Percentiles rank a stretch among this genome's conserved stretches.
phyloP scores from a whole-genome alignment of 345 rosid species.

The Lenwebbia sp. region DNA sequence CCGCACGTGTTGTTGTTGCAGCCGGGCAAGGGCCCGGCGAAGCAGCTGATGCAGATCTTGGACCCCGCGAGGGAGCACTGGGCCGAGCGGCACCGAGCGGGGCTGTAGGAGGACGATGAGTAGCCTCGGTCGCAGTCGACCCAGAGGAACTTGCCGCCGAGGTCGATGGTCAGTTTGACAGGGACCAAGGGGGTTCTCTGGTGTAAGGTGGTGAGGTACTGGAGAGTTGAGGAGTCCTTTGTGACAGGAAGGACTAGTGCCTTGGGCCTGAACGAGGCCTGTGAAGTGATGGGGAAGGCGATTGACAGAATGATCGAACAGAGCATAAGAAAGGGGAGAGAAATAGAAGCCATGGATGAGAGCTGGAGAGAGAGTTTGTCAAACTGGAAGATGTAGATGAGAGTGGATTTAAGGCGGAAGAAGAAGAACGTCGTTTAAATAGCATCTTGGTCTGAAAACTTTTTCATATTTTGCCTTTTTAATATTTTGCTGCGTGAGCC shows the following conservation, averaged over 20 bases:
- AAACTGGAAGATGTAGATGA: background rate
- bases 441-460: background rate
- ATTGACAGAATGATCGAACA: background rate
- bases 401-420: background rate
- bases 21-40: conserved; percentile 23
- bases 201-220: conserved; percentile 16
- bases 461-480: background rate
- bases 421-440: background rate
- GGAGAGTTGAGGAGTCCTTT: conserved; percentile 24
- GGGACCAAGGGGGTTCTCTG: conserved; percentile 31
- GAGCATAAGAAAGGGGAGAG: background rate
- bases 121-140: conserved; percentile 31
- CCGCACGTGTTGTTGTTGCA: conserved; percentile 40
- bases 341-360: background rate
- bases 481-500: background rate
- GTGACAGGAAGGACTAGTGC: conserved; percentile 28
- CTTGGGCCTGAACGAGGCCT: conserved; percentile 23
- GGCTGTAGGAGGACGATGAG: conserved; percentile 28
- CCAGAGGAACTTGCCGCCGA: conserved; percentile 39
- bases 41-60: conserved; percentile 9
- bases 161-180: conserved; percentile 19
- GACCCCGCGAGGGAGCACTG: conserved; percentile 21
- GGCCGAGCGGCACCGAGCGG: conserved; percentile 21
- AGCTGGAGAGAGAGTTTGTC: background rate
- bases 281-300: background rate